A percentile compares a stretch with the other conserved stretches of the same genome.
These are phyloP conservation scores for Cryomyces antarcticus DNA, from an alignment of 495 filamentous ascomycete genomes.

Conservation along the genomic window DNA sequence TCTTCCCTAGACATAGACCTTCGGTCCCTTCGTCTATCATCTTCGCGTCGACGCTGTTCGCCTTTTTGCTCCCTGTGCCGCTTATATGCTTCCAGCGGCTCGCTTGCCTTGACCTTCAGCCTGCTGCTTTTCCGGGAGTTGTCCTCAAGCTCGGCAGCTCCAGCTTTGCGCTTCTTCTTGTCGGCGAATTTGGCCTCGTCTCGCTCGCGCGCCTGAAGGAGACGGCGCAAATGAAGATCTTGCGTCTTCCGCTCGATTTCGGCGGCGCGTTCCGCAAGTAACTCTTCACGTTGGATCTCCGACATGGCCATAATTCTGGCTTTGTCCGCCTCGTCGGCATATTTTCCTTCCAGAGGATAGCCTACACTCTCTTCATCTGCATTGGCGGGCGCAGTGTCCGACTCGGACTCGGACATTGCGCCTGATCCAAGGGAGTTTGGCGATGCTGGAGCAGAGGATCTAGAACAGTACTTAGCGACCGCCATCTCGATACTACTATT, in stretches of 20 bases:
- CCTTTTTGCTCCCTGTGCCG: conserved; percentile 67
- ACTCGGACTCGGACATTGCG: conserved; percentile 78
- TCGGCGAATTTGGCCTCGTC: conserved; percentile 31
- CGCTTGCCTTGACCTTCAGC: conserved; percentile 36
- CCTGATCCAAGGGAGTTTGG: conserved; percentile 61
- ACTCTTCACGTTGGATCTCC: conserved; percentile 72
- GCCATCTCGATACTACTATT: not conserved
- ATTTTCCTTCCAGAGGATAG: conserved; percentile 80
- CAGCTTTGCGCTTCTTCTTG: conserved; percentile 69
- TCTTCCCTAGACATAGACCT: conserved; percentile 10
- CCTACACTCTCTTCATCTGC: conserved; percentile 40
- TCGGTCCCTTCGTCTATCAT: conserved; percentile 32
- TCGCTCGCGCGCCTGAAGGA: conserved; percentile 47
- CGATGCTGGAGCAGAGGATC: conserved; percentile 42
- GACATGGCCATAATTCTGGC: conserved; percentile 67
- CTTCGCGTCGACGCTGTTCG: conserved; percentile 51
- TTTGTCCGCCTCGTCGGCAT: conserved; percentile 60
- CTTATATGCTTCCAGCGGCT: conserved; percentile 56
- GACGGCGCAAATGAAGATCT: conserved; percentile 62
- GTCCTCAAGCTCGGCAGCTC: conserved; percentile 50
- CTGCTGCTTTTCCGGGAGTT: conserved; percentile 61
- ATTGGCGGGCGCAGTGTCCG: conserved; percentile 32
- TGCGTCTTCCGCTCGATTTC: conserved; percentile 62
- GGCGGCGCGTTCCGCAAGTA: conserved; percentile 73
- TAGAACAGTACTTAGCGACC: conserved; percentile 15